Conservation (phyloP, 805 yeast species). For the Torulaspora microellipsoides region DNA sequence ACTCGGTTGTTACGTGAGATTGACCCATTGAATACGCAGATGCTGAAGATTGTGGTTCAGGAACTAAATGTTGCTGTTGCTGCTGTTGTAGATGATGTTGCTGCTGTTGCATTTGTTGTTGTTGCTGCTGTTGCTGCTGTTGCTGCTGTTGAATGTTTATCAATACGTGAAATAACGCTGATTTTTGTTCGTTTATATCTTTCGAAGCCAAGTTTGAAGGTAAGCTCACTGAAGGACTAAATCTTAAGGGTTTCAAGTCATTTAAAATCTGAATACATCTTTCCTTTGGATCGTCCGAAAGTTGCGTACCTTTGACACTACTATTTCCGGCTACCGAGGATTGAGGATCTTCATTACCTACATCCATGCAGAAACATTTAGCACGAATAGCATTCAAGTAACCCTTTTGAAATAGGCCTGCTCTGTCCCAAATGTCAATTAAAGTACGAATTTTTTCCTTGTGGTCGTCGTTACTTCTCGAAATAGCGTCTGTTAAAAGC, state of each 20-base stretch:
- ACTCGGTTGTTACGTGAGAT: constrained; percentile 26
- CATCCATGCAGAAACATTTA: constrained; percentile 45
- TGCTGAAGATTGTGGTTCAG: constrained; percentile 8
- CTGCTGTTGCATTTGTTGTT: constrained; percentile 11
- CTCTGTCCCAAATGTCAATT: constrained; percentile 88
- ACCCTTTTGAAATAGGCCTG: constrained; percentile 64
- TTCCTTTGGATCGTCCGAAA: constrained; percentile 37
- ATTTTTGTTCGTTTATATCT: constrained; percentile 37
- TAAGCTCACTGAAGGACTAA: constrained; percentile 20
- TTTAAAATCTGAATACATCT: constrained; percentile 31
- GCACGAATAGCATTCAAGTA: constrained; percentile 52
- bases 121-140: constrained; percentile 19
- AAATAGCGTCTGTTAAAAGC: constrained; percentile 58
- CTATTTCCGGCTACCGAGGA: constrained; percentile 57
- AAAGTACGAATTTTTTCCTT: constrained; percentile 75
- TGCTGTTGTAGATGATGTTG: constrained; percentile 11
- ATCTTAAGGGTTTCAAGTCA: constrained; percentile 18
- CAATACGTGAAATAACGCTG: constrained; percentile 40
- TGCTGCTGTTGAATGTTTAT: constrained; percentile 33
- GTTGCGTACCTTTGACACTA: constrained; percentile 47
- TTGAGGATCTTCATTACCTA: constrained; percentile 38
- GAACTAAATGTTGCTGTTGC: constrained; percentile 3
- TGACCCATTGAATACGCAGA: constrained; percentile 4
- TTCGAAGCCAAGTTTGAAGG: constrained; percentile 22
- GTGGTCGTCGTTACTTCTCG: constrained; percentile 51